A percentile compares a stretch with the other conserved stretches of the same genome.
Conservation (phyloP, 352 stramenopile genomes). For the Pythium dissimile region DNA sequence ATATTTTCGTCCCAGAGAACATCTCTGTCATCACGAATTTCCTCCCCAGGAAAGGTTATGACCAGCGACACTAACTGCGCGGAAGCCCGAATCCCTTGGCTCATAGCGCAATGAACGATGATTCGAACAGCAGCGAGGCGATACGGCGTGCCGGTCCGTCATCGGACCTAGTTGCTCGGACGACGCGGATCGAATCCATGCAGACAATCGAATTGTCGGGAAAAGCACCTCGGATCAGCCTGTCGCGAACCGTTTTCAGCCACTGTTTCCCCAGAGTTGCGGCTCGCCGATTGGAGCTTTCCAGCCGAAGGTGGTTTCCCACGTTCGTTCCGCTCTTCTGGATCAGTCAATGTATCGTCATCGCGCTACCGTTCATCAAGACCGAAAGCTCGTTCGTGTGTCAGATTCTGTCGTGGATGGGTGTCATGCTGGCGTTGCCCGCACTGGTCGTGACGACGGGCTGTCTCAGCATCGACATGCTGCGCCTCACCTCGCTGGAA, state of each 20-base stretch:
- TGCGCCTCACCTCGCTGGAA: slow-evolving; percentile 8
- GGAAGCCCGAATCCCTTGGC: too few relatives aligned
- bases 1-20: too few relatives aligned
- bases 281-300: neutral
- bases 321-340: slow-evolving; percentile 6
- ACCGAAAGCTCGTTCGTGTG: too few relatives aligned
- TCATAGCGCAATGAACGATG: slow-evolving; percentile 7
- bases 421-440: slow-evolving; percentile 15
- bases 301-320: neutral
- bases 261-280: neutral
- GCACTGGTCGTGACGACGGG: slow-evolving; percentile 12
- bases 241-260: slow-evolving; percentile 5
- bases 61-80: too few relatives aligned
- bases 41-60: too few relatives aligned
- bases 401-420: neutral
- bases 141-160: slow-evolving; percentile 4
- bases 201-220: slow-evolving; percentile 1
- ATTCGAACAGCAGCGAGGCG: neutral
- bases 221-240: slow-evolving; percentile 1
- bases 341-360: slow-evolving; percentile 5
- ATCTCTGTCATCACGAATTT: too few relatives aligned
- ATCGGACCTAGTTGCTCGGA: slow-evolving; percentile 3
- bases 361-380: slow-evolving; percentile 16
- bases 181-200: neutral
- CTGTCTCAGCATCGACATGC: slow-evolving; percentile 21